phyloP scores from a whole-genome alignment of 1,139 yeast species.

The Candida glucosophila region DNA sequence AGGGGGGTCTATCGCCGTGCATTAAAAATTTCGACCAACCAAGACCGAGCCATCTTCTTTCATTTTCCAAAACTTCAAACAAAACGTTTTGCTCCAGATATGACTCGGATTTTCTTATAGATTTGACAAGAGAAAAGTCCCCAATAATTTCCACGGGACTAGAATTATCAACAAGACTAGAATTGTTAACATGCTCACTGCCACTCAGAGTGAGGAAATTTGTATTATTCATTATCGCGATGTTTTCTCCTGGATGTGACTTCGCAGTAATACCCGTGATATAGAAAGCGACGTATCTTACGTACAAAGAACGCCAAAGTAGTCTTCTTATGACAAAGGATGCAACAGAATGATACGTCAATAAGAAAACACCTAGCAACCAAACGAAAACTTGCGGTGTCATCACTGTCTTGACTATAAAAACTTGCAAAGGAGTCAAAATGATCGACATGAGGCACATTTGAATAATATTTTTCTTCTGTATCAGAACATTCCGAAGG shows the following conservation, averaged over 20 bases:
- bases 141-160: constrained; percentile 15
- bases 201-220: constrained; percentile 12
- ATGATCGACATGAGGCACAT: constrained; percentile 23
- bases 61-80: constrained; percentile 47
- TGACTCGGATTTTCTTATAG: constrained; percentile 31
- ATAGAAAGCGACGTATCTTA: constrained; percentile 33
- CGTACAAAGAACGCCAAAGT: constrained; percentile 46
- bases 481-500: constrained; percentile 22
- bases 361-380: constrained; percentile 27
- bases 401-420: constrained; percentile 26
- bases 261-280: constrained; percentile 39
- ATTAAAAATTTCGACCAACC: constrained; percentile 49
- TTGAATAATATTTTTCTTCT: constrained; percentile 18
- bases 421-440: constrained; percentile 41
- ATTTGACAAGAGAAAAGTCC: constrained; percentile 34
- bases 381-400: constrained; percentile 28
- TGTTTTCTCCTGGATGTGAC: too few relatives aligned
- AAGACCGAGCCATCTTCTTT: constrained; percentile 53
- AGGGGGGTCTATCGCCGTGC: constrained; percentile 45
- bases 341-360: constrained; percentile 50
- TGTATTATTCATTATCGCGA: too few relatives aligned
- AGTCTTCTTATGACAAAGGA: constrained; percentile 40
- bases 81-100: constrained; percentile 38
- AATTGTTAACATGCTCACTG: constrained; percentile 15
- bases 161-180: constrained; percentile 14